Percentiles rank a stretch among this genome's conserved stretches.
phyloP scores from a whole-genome alignment of 163 green algal species.

The Dunaliella salina region DNA sequence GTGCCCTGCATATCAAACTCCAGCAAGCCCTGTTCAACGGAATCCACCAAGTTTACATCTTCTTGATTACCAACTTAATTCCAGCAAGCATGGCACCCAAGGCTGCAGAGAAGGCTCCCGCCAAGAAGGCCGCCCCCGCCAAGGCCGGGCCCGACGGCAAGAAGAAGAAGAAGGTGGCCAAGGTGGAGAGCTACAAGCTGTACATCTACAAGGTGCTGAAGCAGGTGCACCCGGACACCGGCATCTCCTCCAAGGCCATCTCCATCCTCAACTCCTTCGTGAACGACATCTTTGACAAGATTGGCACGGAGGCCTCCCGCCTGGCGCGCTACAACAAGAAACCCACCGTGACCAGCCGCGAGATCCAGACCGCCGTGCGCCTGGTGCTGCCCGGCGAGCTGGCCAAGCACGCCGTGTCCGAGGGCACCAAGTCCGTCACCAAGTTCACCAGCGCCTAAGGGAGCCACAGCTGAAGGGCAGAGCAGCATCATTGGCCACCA shows the following conservation, averaged over 20 bases:
- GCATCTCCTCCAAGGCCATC: conserved; percentile 67
- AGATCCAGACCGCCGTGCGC: conserved; percentile 74
- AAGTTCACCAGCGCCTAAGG: conserved; percentile 86
- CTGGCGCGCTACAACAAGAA: conserved; percentile 81
- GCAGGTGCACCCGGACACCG: conserved; percentile 77
- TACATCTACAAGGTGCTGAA: conserved; percentile 37
- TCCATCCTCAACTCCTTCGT: conserved; percentile 83
- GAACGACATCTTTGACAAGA: conserved; percentile 89
- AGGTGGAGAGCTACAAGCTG: conserved; percentile 36
- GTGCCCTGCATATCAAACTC: no score
- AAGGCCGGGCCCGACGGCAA: conserved; percentile 11
- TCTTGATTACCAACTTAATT: no score
- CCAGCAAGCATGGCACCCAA: conserved; percentile 22
- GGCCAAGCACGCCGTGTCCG: conserved; percentile 85
- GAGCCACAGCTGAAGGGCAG: no score
- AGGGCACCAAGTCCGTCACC: conserved; percentile 93
- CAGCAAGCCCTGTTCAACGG: no score
- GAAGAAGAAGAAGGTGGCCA: conserved; percentile 18
- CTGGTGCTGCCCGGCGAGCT: conserved; percentile 84
- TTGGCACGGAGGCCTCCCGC: conserved; percentile 75
- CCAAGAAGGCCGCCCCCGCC: conserved; percentile 16
- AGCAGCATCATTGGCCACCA: no score
- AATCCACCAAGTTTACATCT: no score
- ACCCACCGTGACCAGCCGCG: conserved; percentile 79
- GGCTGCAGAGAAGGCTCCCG: conserved; percentile 13